These are phyloP conservation scores for Eutrema japonicum DNA, from an alignment of 345 rosid species.

Conservation along the genomic window DNA sequence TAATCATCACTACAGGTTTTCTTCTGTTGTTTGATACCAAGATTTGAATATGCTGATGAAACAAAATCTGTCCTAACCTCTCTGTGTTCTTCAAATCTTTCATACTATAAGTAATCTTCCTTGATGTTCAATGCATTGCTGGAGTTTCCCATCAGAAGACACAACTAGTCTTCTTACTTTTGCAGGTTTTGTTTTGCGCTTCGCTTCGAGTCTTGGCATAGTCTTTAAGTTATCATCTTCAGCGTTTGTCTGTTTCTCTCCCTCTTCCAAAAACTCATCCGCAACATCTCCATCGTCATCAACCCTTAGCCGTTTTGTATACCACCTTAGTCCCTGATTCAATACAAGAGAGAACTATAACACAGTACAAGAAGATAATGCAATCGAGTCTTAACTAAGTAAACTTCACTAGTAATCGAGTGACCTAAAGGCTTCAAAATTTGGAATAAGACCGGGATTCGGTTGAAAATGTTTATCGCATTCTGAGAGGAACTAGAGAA, in stretches of 20 bases:
- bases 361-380: background rate
- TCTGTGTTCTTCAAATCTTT: background rate
- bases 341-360: slow-evolving; percentile 11
- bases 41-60: background rate
- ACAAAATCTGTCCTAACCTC: slow-evolving; percentile 8
- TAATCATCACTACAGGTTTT: background rate
- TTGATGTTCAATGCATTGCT: slow-evolving; percentile 47
- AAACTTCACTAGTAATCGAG: background rate
- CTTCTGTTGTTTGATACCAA: background rate
- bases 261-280: slow-evolving; percentile 85
- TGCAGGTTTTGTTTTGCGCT: slow-evolving; percentile 31
- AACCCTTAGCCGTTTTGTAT: slow-evolving; percentile 69
- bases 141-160: slow-evolving; percentile 45
- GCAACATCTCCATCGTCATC: slow-evolving; percentile 98
- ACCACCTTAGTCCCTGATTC: slow-evolving; percentile 82
- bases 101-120: slow-evolving; percentile 41
- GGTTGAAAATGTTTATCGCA: background rate
- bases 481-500: background rate
- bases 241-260: slow-evolving; percentile 16
- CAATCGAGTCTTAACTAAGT: background rate
- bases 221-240: slow-evolving; percentile 26
- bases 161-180: slow-evolving; percentile 41
- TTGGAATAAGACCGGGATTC: background rate
- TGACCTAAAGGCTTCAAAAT: background rate
- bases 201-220: slow-evolving; percentile 15